phyloP scores from a whole-genome alignment of 2,329 filamentous ascomycete genomes.

The Madurella mycetomatis region DNA sequence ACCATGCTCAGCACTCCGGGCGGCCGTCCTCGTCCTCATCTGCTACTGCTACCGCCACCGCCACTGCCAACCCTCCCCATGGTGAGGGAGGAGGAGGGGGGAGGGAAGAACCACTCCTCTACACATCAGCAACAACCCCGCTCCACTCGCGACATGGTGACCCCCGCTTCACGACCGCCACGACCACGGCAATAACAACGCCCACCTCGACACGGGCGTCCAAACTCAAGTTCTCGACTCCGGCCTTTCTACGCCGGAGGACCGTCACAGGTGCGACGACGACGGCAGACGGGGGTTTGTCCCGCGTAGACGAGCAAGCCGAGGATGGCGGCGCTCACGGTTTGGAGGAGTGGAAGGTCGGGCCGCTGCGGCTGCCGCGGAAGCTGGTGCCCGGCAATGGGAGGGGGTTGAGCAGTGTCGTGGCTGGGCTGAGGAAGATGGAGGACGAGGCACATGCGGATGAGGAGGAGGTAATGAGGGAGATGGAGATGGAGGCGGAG shows the following conservation, averaged over 20 bases:
- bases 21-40: background rate
- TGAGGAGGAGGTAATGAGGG: constrained; percentile 68
- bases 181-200: background rate
- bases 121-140: constrained; percentile 28
- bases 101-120: constrained; percentile 1
- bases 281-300: constrained; percentile 37
- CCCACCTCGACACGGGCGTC: constrained; percentile 35
- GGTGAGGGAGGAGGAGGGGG: no score
- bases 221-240: constrained; percentile 4
- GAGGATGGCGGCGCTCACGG: constrained; percentile 44
- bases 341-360: constrained; percentile 31
- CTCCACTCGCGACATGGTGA: no score
- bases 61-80: background rate
- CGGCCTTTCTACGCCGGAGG: constrained; percentile 8
- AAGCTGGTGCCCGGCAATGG: constrained; percentile 50
- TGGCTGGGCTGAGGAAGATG: constrained; percentile 64
- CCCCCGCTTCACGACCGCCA: constrained; percentile 56
- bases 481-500: constrained; percentile 40
- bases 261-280: constrained; percentile 30
- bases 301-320: constrained; percentile 30
- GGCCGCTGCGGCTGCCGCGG: constrained; percentile 51
- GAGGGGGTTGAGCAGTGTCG: constrained; percentile 68
- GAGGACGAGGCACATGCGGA: constrained; percentile 68
- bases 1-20: no score
- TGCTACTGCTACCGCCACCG: constrained; percentile 24